Evolutionary conservation across 208 protist species (phyloP).

Genomic region (Blastocrithidia nonstop): DNA sequence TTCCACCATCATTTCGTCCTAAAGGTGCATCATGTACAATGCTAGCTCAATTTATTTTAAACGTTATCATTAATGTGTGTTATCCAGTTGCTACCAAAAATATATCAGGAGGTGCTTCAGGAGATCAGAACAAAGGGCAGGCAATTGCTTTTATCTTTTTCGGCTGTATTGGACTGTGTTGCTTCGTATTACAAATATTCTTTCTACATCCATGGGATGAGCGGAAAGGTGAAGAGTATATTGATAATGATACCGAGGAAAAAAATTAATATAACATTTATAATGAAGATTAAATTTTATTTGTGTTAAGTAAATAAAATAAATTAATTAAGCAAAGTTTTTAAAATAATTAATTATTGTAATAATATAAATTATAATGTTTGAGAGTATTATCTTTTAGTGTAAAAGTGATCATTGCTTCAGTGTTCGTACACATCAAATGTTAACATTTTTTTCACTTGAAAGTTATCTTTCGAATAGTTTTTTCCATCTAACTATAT

Average conservation of each 20-base stretch:
- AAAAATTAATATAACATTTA: not conserved
- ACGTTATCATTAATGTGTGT: constrained; percentile 78
- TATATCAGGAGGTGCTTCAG: constrained; percentile 66
- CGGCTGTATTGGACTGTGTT: constrained; percentile 36
- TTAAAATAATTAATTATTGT: no score
- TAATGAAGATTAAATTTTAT: no score
- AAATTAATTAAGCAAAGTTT: no score
- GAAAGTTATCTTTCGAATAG: no score
- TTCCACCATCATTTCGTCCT: constrained; percentile 65
- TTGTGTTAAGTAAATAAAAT: no score
- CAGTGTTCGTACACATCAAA: no score
- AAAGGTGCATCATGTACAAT: constrained; percentile 44
- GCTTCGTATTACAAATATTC: constrained; percentile 56
- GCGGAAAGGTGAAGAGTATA: constrained; percentile 1
- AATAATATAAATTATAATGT: no score
- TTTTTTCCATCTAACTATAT: no score
- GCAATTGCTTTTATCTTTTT: constrained; percentile 80
- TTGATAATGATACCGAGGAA: not conserved
- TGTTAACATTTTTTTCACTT: no score
- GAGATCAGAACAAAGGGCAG: constrained; percentile 78
- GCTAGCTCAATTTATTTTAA: constrained; percentile 69
- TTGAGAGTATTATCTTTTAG: no score
- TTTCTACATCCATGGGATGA: constrained; percentile 63
- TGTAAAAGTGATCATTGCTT: no score
- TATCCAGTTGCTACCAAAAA: constrained; percentile 64